Conservation (phyloP, 352 stramenopile species). For the Globisporangium rhizosaccharum region DNA sequence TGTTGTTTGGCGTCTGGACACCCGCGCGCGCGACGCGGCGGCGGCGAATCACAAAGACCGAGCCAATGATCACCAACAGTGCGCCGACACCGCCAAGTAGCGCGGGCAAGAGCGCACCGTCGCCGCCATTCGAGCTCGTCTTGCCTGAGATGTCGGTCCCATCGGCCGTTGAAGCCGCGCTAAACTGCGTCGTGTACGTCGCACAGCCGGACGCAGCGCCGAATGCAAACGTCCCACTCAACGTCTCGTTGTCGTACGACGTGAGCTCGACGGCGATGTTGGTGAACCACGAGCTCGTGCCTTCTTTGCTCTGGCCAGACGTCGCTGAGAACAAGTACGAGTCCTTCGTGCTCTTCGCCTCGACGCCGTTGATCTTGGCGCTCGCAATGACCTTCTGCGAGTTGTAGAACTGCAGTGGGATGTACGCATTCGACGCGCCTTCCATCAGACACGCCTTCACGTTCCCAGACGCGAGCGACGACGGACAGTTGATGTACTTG, state of each 20-base stretch:
- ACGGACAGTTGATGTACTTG: slow-evolving; percentile 55
- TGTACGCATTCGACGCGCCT: slow-evolving; percentile 68
- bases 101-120: slow-evolving; percentile 30
- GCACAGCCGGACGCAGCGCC: slow-evolving; percentile 43
- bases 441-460: slow-evolving; percentile 83
- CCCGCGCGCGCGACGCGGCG: slow-evolving; percentile 32
- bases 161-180: slow-evolving; percentile 40
- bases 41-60: slow-evolving; percentile 61
- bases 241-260: slow-evolving; percentile 44
- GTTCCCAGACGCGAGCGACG: slow-evolving; percentile 51
- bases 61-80: slow-evolving; percentile 61
- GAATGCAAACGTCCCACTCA: slow-evolving; percentile 60
- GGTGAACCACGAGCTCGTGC: slow-evolving; percentile 48
- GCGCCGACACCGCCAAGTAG: slow-evolving; percentile 32
- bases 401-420: slow-evolving; percentile 82
- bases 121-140: slow-evolving; percentile 11
- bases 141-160: slow-evolving; percentile 28
- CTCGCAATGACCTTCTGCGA: slow-evolving; percentile 61
- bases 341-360: slow-evolving; percentile 40
- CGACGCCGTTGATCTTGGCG: slow-evolving; percentile 52
- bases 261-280: slow-evolving; percentile 56
- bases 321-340: slow-evolving; percentile 62
- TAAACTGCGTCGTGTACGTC: slow-evolving; percentile 66
- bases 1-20: slow-evolving; percentile 22
- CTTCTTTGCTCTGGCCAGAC: slow-evolving; percentile 30